Base-by-base conservation (phyloP, 257 asterid genomes). In the Solanum virginianum region DNA sequence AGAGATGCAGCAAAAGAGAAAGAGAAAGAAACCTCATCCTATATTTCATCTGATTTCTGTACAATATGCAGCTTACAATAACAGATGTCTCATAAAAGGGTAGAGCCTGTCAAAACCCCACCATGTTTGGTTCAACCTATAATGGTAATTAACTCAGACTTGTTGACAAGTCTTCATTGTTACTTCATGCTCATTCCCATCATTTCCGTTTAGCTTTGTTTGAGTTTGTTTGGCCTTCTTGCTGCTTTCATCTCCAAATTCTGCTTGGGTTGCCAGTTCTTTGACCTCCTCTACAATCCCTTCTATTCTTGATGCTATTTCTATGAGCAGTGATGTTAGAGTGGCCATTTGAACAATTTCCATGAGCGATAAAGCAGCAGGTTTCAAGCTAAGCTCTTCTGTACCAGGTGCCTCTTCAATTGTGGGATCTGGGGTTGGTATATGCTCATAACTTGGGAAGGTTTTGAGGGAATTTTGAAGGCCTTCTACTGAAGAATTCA, bases 271-370 rank as follows among this genome's bases (percentile, higher is more conserved):
- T 36, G 97, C 95, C 70, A 94, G 84, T 54, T 71, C 92, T 53
- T 86, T 83, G 11, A 92, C 94, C 0, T 89, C 91, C 68, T 86
- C 88, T 17, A 88, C 92, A 75, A 91, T 83, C 45, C 87, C 91
- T 80, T 88, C 92, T 5, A 89, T 91, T 88, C 98, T 91, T 82
- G 89, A 87, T 71, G 94, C 94, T 41, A 94, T 90, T 90, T 95
- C 98, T 54, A 88, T 86, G 84, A 93, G 66, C 89, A 92, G 85
- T n/a, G 95, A 90, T 11, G 95, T 89, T 55, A 88, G 65, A 11
- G 94, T 91, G 71, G 91, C 89, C 66, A 93, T 81, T 45, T 96
- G 95, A 80, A 93, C 89, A 63, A 92, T 88, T 74, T 93, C 92
- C 82, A 87, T 87, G 15, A 94, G 89, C 3, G 90, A 86, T 14